phyloP scores from a whole-genome alignment of 257 asterid genomes.

The Gentiana straminea region DNA sequence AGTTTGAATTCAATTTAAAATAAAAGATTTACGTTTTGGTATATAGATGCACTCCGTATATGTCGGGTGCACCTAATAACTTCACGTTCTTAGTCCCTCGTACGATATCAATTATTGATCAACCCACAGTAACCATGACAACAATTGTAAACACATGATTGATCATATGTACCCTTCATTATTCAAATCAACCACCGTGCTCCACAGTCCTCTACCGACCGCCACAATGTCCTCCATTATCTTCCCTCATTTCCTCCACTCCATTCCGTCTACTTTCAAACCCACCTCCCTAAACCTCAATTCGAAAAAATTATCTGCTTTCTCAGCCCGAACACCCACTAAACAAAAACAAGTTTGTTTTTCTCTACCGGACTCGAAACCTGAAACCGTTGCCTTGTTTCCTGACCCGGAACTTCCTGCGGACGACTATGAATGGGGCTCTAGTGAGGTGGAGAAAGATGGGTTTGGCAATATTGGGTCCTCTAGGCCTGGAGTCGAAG shows the following conservation, averaged over 20 bases:
- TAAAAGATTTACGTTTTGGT: too few relatives aligned
- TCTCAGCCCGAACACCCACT: background rate
- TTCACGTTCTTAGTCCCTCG: too few relatives aligned
- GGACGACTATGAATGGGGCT: slow-evolving; percentile 82
- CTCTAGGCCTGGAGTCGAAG: slow-evolving; percentile 33
- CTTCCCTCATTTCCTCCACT: background rate
- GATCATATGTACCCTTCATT: too few relatives aligned
- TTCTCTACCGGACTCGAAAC: slow-evolving; percentile 34
- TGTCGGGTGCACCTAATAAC: too few relatives aligned
- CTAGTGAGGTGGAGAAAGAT: slow-evolving; percentile 12
- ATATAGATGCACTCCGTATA: too few relatives aligned
- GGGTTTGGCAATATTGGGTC: slow-evolving; percentile 16
- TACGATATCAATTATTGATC: too few relatives aligned
- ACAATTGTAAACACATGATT: too few relatives aligned
- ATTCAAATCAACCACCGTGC: background rate
- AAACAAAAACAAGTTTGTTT: slow-evolving; percentile 1
- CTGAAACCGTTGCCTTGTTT: slow-evolving; percentile 35
- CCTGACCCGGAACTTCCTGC: slow-evolving; percentile 53
- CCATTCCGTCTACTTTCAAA: background rate
- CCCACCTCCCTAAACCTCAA: slow-evolving; percentile 1
- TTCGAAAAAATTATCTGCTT: background rate
- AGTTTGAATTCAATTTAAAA: too few relatives aligned
- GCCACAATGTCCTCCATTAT: slow-evolving; percentile 8
- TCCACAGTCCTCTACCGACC: background rate
- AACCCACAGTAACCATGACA: too few relatives aligned